Evolutionary conservation across 768 basidiomycete genomes (phyloP).

Genomic region (Russula sp.): DNA sequence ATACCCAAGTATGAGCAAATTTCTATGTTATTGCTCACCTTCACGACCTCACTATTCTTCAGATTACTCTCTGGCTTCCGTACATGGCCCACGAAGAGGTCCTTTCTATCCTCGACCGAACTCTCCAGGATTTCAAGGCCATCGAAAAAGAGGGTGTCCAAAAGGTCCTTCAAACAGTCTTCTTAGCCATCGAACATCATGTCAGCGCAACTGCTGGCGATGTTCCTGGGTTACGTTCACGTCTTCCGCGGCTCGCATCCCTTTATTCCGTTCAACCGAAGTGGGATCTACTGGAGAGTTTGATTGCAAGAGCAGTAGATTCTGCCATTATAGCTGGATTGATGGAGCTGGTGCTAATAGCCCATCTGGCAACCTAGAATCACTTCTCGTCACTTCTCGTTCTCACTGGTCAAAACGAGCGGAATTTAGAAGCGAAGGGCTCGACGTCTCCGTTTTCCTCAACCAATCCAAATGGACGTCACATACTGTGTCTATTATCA

Average conservation of each 20-base stretch:
- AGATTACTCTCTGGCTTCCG: constrained; percentile 50
- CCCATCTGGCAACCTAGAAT: constrained; percentile 12
- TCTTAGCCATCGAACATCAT: constrained; percentile 22
- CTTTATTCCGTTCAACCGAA: constrained; percentile 19
- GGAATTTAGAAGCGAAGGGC: constrained; percentile 18
- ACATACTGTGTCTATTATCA: constrained; percentile 46
- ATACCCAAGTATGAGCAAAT: constrained; percentile 15
- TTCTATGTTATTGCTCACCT: too few relatives aligned
- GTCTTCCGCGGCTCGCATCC: constrained; percentile 19
- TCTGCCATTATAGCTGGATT: constrained; percentile 14
- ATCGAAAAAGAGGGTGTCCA: background rate
- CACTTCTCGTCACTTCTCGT: constrained; percentile 12
- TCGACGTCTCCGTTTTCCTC: constrained; percentile 42
- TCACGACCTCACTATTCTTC: constrained; percentile 1
- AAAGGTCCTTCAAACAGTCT: constrained; percentile 12
- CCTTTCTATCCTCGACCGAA: constrained; percentile 45
- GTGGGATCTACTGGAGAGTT: constrained; percentile 12
- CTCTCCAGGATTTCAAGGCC: constrained; percentile 1
- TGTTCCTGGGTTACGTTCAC: constrained; percentile 13
- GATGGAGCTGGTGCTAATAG: constrained; percentile 9
- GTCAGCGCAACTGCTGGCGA: background rate
- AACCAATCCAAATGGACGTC: constrained; percentile 43
- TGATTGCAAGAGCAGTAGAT: constrained; percentile 20
- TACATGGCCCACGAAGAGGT: constrained; percentile 48
- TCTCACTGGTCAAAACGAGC: constrained; percentile 24